Evolutionary conservation across 2,329 filamentous ascomycete species (phyloP).

Genomic region (Fusarium sp.): DNA sequence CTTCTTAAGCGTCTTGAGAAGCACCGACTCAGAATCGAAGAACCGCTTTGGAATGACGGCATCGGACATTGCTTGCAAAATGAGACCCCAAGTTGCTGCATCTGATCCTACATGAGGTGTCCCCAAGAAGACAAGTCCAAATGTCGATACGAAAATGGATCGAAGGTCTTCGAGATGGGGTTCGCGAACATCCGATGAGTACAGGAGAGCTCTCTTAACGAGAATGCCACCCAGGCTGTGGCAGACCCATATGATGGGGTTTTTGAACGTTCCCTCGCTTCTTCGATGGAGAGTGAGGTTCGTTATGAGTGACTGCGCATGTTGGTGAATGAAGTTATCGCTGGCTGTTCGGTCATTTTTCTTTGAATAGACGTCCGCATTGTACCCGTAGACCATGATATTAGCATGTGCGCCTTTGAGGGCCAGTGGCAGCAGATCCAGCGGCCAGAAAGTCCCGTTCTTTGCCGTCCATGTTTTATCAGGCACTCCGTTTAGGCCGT

Average conservation of each 20-base stretch:
- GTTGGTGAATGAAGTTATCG: slow-evolving; percentile 76
- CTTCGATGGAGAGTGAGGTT: slow-evolving; percentile 74
- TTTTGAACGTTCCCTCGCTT: slow-evolving; percentile 66
- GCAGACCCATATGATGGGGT: slow-evolving; percentile 81
- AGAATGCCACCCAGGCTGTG: slow-evolving; percentile 82
- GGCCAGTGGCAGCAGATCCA: slow-evolving; percentile 73
- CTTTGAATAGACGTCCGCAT: slow-evolving; percentile 72
- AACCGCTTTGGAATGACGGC: slow-evolving; percentile 74
- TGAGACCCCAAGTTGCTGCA: slow-evolving; percentile 74
- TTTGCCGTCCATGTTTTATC: slow-evolving; percentile 71
- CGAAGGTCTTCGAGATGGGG: slow-evolving; percentile 73
- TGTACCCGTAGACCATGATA: slow-evolving; percentile 80
- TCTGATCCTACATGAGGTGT: slow-evolving; percentile 81
- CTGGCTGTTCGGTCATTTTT: slow-evolving; percentile 67
- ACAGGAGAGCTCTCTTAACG: slow-evolving; percentile 76
- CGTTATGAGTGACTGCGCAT: slow-evolving; percentile 77
- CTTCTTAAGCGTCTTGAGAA: slow-evolving; percentile 77
- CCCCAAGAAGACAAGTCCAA: slow-evolving; percentile 81
- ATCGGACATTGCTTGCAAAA: slow-evolving; percentile 76
- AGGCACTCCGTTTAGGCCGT: slow-evolving; percentile 77
- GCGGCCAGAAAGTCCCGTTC: slow-evolving; percentile 76
- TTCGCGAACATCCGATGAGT: slow-evolving; percentile 72
- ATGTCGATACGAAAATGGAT: slow-evolving; percentile 80
- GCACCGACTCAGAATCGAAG: slow-evolving; percentile 75
- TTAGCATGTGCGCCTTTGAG: slow-evolving; percentile 71